Evolutionary conservation across 352 stramenopile genomes (phyloP).

Genomic region (Pythium dissotocum): DNA sequence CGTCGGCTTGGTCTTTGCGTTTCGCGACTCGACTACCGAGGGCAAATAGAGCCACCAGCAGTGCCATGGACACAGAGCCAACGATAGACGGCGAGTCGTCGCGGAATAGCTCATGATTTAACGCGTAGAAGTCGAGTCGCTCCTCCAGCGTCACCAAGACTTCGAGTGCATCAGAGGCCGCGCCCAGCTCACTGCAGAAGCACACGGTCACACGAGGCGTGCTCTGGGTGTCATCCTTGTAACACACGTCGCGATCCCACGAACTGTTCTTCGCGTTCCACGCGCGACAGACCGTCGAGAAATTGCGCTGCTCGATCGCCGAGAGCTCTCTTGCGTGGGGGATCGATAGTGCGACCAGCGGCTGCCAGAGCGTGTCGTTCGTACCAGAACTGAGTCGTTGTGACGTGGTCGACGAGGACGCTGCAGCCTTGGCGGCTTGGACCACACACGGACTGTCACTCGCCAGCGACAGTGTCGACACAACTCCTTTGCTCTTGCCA

Average conservation of each 20-base stretch:
- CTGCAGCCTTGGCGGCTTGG: constrained; percentile 12
- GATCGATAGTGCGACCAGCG: constrained; percentile 50
- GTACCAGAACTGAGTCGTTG: constrained; percentile 12
- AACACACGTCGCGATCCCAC: constrained; percentile 61
- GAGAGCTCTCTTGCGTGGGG: constrained; percentile 47
- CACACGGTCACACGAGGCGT: constrained; percentile 47
- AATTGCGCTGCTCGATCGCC: constrained; percentile 52
- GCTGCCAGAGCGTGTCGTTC: constrained; percentile 30
- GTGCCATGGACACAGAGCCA: constrained; percentile 35
- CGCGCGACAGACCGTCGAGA: constrained; percentile 54
- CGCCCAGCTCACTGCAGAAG: constrained; percentile 45
- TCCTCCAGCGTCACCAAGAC: constrained; percentile 68
- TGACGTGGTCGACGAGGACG: constrained; percentile 21
- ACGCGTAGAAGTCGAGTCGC: constrained; percentile 59
- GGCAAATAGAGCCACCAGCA: constrained; percentile 44
- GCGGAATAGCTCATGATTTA: constrained; percentile 56
- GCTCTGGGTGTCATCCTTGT: constrained; percentile 54
- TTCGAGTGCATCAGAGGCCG: constrained; percentile 33
- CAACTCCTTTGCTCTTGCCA: constrained; percentile 17
- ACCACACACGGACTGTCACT: constrained; percentile 43
- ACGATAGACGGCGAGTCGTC: constrained; percentile 60
- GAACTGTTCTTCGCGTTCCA: constrained; percentile 40
- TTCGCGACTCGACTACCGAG: constrained; percentile 35
- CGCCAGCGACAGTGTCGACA: constrained; percentile 35
- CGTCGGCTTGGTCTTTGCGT: constrained; percentile 36